Evolutionary conservation across 1,139 yeast species (phyloP), one percentile per base, ranked within the genome.

Genomic region (Kluyveromyces marxianus): DNA sequence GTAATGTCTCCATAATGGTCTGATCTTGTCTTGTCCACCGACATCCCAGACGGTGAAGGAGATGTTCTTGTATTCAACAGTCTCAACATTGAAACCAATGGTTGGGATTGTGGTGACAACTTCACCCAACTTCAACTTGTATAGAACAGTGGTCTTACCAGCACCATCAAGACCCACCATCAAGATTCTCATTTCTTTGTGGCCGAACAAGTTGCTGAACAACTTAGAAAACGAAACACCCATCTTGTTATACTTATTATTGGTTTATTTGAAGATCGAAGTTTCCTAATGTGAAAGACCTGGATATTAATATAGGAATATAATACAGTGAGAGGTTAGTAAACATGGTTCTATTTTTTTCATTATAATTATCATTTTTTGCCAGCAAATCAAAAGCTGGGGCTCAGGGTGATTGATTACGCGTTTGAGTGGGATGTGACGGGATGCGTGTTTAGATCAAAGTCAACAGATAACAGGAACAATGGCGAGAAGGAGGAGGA

Each of bases 31-130:
- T 76, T 87, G 95, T 80, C 95, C 95, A 83, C 95, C 95, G 64
- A 87, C 95, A 79, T 87, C 95, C 96, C 96, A 87, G 57, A 87
- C 95, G 54, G 95, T 87, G 76, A 87, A 87, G 41, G 94, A 83
- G 68, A 87, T 86, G 81, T 87, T 87, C 77, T 86, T 86, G 77
- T 87, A 87, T 73, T 87, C 95, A 61, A 87, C 94, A 54, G 95
- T 87, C 72, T 87, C 96, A 57, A 87, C 96, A 69, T 87, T 87
- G 81, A 87, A 87, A 63, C 95, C 96, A 68, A 87, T 86, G 57
- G 95, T 87, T 68, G 96, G 95, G 65, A 87, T 86, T 50, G 96
- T 87, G 63, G 95, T 86, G 66, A 87, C 95, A 62, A 87, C 85
- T 73, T 86, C 95, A 67, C 95, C 95, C 64, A 86, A 80, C 71